Conservation (phyloP, 2,329 filamentous ascomycete species). For the Fusarium odoratissimum region DNA sequence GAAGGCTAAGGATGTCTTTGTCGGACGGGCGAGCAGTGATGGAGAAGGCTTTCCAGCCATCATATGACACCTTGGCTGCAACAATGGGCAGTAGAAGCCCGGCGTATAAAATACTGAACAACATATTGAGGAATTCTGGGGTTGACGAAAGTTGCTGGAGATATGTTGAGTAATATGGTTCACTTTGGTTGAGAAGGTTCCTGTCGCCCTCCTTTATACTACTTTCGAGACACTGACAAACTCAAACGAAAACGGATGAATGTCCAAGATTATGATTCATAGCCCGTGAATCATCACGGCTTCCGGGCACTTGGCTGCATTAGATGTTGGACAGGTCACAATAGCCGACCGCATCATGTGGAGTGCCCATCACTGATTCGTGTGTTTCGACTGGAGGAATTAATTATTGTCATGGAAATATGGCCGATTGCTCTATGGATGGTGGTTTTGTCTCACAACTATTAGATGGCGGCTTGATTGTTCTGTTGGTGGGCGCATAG, state of each 20-base stretch:
- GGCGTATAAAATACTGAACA: background rate
- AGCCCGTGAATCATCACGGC: background rate
- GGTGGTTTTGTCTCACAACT: background rate
- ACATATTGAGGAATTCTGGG: constrained; percentile 2
- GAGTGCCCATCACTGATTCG: background rate
- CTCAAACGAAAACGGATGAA: too few relatives aligned
- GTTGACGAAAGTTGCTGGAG: too few relatives aligned
- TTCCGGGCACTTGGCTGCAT: too few relatives aligned
- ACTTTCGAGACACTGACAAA: background rate
- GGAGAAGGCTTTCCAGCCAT: constrained; percentile 44
- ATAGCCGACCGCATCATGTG: background rate
- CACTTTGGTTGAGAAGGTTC: background rate
- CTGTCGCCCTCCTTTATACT: background rate
- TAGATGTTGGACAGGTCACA: background rate
- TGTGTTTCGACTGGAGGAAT: background rate
- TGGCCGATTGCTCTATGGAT: background rate
- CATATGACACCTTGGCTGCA: constrained; percentile 37
- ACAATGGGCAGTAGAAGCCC: constrained; percentile 26
- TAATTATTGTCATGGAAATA: background rate
- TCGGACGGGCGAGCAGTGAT: constrained; percentile 35
- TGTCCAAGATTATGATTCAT: background rate
- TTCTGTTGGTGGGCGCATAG: background rate
- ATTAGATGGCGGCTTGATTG: background rate
- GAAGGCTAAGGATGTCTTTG: constrained; percentile 22
- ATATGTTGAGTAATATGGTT: background rate